A percentile compares a stretch with the other conserved stretches of the same genome.
Evolutionary conservation across 768 basidiomycete genomes (phyloP).

Genomic region (Chiua virens): DNA sequence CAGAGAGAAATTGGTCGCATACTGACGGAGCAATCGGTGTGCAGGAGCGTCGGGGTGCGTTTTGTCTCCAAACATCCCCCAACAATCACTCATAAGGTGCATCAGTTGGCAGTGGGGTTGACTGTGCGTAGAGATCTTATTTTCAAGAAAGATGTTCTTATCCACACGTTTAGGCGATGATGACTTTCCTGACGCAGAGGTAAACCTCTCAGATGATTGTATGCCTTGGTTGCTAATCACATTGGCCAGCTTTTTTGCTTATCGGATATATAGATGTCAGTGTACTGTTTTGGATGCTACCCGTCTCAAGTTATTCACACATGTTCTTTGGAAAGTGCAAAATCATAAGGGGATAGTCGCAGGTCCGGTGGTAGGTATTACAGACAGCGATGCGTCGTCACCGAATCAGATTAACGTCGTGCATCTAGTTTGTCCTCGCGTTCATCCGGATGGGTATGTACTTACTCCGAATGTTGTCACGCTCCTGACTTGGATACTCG

Average conservation of each 20-base stretch:
- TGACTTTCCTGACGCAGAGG: slow-evolving; percentile 28
- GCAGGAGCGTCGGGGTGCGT: slow-evolving; percentile 27
- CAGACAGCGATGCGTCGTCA: not conserved
- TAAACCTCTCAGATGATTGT: not conserved
- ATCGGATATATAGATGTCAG: slow-evolving; percentile 26
- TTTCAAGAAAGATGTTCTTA: not conserved
- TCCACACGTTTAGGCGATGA: slow-evolving; percentile 13
- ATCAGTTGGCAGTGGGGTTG: slow-evolving; percentile 19
- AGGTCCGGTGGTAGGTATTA: slow-evolving; percentile 14
- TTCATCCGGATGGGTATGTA: slow-evolving; percentile 20
- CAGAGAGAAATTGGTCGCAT: not conserved
- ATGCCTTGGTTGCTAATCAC: not conserved
- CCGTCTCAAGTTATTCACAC: not conserved
- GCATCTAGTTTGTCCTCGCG: slow-evolving; percentile 13
- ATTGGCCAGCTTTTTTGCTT: slow-evolving; percentile 21
- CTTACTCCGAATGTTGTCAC: no score
- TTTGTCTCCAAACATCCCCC: not conserved
- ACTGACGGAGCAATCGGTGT: not conserved
- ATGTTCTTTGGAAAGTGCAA: slow-evolving; percentile 12
- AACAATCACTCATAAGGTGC: not conserved
- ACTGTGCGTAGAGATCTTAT: slow-evolving; percentile 13
- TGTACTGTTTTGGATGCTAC: not conserved
- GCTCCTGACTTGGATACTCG: not conserved
- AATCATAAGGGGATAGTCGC: slow-evolving; percentile 10
- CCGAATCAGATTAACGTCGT: not conserved